A percentile compares a stretch with the other conserved stretches of the same genome.
phyloP scores from a whole-genome alignment of 2,329 filamentous ascomycete genomes.

The Aureobasidium sp. region DNA sequence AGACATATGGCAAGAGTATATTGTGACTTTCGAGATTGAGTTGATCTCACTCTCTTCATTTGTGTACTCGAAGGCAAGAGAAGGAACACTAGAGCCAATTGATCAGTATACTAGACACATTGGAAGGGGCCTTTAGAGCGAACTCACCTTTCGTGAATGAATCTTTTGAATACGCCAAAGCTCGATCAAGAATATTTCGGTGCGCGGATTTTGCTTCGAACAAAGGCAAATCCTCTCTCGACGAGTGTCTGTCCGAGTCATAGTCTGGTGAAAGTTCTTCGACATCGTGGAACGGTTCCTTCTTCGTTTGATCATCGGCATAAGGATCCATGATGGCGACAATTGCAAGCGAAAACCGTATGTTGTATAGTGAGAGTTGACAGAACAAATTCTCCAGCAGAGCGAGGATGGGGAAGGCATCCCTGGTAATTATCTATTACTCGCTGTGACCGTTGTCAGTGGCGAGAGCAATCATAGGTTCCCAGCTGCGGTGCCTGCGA shows the following conservation, averaged over 20 bases:
- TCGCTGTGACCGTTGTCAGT: too few species aligned
- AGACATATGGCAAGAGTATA: neutral
- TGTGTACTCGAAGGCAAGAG: neutral
- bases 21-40: neutral
- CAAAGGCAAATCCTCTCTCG: conserved; percentile 1
- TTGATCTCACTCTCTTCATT: neutral
- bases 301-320: neutral
- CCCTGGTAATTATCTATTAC: too few species aligned
- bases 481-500: too few species aligned
- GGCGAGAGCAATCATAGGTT: too few species aligned
- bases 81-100: neutral
- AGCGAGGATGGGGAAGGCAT: too few species aligned
- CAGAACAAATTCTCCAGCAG: too few species aligned
- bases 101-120: too few species aligned
- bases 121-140: too few species aligned
- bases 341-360: too few species aligned
- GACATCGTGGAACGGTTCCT: neutral
- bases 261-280: neutral
- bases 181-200: neutral
- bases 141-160: neutral
- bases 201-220: neutral
- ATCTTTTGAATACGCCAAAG: neutral
- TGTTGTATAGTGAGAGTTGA: too few species aligned
- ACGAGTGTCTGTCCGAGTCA: too few species aligned
- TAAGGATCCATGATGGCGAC: neutral